A percentile compares a stretch with the other conserved stretches of the same genome.
phyloP scores from a whole-genome alignment of 1,284 basidiomycete genomes.

The Anthracocystis setariae region DNA sequence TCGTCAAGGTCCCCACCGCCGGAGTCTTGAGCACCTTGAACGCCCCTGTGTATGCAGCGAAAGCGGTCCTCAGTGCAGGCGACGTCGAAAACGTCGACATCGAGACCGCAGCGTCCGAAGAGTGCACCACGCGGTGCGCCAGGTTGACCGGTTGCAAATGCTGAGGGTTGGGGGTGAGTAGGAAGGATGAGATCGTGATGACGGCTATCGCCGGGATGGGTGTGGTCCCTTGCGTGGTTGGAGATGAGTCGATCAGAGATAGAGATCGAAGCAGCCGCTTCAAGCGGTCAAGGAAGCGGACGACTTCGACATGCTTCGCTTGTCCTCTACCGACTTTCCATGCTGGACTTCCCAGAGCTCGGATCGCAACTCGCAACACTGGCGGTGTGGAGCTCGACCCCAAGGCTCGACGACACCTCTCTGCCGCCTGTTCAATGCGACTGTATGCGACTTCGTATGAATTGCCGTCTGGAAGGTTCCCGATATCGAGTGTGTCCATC shows the following conservation, averaged over 20 bases:
- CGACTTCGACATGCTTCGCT: conserved; percentile 12
- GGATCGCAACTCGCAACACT: conserved; percentile 53
- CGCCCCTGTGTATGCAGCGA: conserved; percentile 56
- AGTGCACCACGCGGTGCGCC: conserved; percentile 46
- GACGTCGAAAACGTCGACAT: conserved; percentile 54
- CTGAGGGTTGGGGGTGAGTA: conserved; percentile 13
- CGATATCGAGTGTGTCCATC: conserved; percentile 35
- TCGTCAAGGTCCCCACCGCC: conserved; percentile 53
- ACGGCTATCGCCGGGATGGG: conserved; percentile 50
- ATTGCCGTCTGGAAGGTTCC: neutral
- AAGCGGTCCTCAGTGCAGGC: conserved; percentile 40
- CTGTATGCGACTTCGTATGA: conserved; percentile 36
- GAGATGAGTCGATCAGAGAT: conserved; percentile 25
- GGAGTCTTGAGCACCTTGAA: conserved; percentile 58
- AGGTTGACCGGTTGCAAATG: conserved; percentile 3
- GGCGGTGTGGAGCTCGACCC: conserved; percentile 26
- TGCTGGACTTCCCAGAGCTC: conserved; percentile 51
- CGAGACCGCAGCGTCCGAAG: conserved; percentile 50
- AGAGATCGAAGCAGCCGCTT: conserved; percentile 49
- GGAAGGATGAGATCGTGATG: conserved; percentile 43
- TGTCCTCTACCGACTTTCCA: conserved; percentile 40
- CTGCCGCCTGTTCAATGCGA: conserved; percentile 30
- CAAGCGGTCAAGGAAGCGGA: conserved; percentile 56
- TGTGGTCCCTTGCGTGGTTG: neutral
- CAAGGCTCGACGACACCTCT: conserved; percentile 11